Evolutionary conservation across 306 rosid genomes (phyloP).

Genomic region (Prosopis cineraria): DNA sequence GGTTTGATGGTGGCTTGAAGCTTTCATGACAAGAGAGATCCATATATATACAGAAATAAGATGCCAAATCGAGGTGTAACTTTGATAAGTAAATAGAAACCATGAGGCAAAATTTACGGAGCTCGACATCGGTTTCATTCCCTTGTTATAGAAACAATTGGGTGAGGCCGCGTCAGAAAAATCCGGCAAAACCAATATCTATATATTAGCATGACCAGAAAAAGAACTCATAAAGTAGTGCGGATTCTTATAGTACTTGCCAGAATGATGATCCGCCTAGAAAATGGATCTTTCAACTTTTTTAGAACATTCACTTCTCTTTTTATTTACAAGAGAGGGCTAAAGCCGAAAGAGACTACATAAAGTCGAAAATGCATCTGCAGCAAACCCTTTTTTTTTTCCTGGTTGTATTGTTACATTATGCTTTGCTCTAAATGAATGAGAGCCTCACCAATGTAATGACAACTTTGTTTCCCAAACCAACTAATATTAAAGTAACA

Average conservation of each 20-base stretch:
- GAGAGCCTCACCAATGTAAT: not conserved
- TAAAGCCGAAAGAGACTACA: not conserved
- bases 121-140: not conserved
- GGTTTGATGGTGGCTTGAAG: not conserved
- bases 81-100: not conserved
- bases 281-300: not conserved
- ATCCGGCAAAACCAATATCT: not conserved
- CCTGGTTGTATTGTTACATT: not conserved
- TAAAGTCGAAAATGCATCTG: not conserved
- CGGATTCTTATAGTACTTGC: not conserved
- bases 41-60: conserved; percentile 34
- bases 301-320: not conserved
- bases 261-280: not conserved
- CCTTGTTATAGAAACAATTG: not conserved
- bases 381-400: not conserved
- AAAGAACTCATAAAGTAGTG: not conserved
- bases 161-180: not conserved
- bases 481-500: not conserved
- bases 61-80: conserved; percentile 11
- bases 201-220: not conserved
- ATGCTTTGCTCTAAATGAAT: not conserved
- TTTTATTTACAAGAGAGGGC: not conserved
- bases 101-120: not conserved
- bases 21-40: not conserved
- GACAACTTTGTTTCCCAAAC: not conserved